Base-by-base conservation (phyloP, 805 yeast genomes). In the Komagataella pseudopastoris region DNA sequence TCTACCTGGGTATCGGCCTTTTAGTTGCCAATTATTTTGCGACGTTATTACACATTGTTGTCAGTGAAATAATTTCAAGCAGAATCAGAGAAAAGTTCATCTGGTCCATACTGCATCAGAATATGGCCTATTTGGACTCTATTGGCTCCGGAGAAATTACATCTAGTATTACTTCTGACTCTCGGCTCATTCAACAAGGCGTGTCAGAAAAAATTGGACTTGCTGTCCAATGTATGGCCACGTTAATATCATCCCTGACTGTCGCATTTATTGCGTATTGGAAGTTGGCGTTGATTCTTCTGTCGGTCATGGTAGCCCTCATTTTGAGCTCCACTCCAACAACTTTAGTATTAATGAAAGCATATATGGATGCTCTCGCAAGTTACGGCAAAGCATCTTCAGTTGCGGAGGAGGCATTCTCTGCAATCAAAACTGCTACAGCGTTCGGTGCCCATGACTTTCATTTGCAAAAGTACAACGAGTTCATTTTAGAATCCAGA, bases 281-380 rank as follows among this genome's bases (percentile, higher is more conserved):
- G 61, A 61, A 60, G 50, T 62, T 70, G 30, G 58, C 73, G 1
- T 53, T 63, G 24, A 66, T 70, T 50, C 53, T 70, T 51, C 52
- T 65, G 23, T 60, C 66, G 12, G 62, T 60, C 2, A 71, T 89
- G 63, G 74, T 85, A 10, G 95, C 96, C 0, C 56, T 81, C 8
- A 79, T 86, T 50, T 58, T 77, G 0, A 23, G 77, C 0, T 59
- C 80, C 1, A 76, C 90, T 2, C 64, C 69, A 0, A 47, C 70
- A 0, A 87, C 79, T 62, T 79, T 85, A 5, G 54, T 60, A 0
- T 50, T 79, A 3, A 64, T 83, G 36, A 80, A 76, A 53, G 62
- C 56, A 8, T 30, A 30, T 5, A 30, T 14, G 50, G 4, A 23
- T 3, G 12, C 50, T 14, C 14, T 39, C 10, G 30, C 48, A 18